Conservation (phyloP, 2,329 filamentous ascomycete genomes). For the Penicillium sp. region DNA sequence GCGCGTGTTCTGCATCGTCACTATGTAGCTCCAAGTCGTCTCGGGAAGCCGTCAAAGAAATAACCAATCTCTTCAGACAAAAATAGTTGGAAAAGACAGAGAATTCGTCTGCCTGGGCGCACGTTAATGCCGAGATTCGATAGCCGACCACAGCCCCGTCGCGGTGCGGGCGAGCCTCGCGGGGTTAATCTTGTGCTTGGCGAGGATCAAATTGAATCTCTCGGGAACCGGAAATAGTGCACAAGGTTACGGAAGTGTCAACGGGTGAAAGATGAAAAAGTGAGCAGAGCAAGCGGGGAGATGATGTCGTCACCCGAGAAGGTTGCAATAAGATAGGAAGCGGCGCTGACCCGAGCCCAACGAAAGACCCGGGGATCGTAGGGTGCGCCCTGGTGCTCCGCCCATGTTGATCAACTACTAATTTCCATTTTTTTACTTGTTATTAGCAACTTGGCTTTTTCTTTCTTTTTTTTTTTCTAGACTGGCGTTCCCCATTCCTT, state of each 20-base stretch:
- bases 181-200: not conserved
- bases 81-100: conserved; percentile 7
- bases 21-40: not conserved
- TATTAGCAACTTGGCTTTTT: not conserved
- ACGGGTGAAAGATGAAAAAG: not conserved
- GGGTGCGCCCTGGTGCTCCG: not conserved
- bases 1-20: conserved; percentile 10
- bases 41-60: not conserved
- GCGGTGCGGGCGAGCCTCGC: not conserved
- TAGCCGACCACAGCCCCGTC: conserved; percentile 8
- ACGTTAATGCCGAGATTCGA: conserved; percentile 21
- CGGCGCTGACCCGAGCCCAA: not conserved
- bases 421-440: not conserved
- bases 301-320: conserved; percentile 16
- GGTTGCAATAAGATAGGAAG: not conserved
- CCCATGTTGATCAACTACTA: not conserved
- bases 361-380: not conserved
- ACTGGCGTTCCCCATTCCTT: too few relatives aligned
- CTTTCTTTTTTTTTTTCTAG: too few relatives aligned
- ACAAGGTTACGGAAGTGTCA: not conserved
- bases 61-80: not conserved
- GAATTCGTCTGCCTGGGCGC: conserved; percentile 34
- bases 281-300: conserved; percentile 6
- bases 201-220: not conserved
- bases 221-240: not conserved